Percentiles rank a stretch among this genome's conserved stretches.
phyloP scores from a whole-genome alignment of 2,329 filamentous ascomycete species.

The Coniochaeta pulveracea region DNA sequence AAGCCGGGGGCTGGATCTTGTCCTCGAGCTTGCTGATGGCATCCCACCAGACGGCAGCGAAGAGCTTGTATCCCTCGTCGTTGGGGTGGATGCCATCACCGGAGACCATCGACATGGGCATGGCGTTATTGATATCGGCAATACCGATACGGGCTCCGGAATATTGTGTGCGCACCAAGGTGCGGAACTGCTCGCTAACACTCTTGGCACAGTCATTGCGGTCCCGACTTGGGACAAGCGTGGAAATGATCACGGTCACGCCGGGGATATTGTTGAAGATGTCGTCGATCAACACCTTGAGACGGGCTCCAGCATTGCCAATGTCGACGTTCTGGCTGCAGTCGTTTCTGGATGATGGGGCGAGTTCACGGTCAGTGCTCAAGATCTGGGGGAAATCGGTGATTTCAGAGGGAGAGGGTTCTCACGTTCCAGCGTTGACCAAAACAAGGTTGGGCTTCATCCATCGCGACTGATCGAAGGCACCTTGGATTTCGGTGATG shows the following conservation, averaged over 20 bases:
- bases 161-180: not conserved
- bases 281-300: conserved; percentile 1
- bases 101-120: not conserved
- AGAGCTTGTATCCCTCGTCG: not conserved
- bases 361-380: not conserved
- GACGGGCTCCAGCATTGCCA: not conserved
- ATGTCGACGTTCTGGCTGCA: conserved; percentile 4
- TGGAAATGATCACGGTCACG: not conserved
- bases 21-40: not conserved
- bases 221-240: not conserved
- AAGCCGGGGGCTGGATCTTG: not conserved
- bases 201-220: not conserved
- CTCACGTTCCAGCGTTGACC: conserved; percentile 2
- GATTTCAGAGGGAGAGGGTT: not conserved
- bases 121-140: not conserved
- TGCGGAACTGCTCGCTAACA: conserved; percentile 4
- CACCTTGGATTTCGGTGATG: conserved; percentile 1
- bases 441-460: not conserved
- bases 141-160: not conserved
- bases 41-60: not conserved
- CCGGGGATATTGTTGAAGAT: not conserved
- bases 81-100: not conserved
- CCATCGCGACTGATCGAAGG: not conserved
- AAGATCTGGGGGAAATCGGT: not conserved
- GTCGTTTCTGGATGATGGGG: conserved; percentile 5